These are phyloP conservation scores for Leucoagaricus sp. DNA, from an alignment of 1,284 basidiomycete genomes.

Conservation along the genomic window DNA sequence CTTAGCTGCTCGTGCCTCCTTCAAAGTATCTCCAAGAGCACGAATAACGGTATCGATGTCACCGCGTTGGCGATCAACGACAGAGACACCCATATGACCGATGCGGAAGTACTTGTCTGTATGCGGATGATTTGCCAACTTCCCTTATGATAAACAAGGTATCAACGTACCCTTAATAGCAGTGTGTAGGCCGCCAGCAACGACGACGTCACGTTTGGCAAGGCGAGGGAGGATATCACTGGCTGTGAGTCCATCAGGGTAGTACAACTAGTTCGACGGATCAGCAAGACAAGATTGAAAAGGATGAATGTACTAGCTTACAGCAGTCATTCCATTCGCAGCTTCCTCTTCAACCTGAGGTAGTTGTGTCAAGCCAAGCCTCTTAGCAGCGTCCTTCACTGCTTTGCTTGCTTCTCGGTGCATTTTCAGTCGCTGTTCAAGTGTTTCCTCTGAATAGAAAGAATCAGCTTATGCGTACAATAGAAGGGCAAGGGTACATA, in stretches of 20 bases:
- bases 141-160: slow-evolving; percentile 16
- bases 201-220: slow-evolving; percentile 71
- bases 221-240: slow-evolving; percentile 77
- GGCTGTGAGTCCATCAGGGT: slow-evolving; percentile 75
- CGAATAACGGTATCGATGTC: slow-evolving; percentile 80
- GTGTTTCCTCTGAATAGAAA: slow-evolving; percentile 25
- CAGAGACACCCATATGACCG: slow-evolving; percentile 93
- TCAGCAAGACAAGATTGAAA: slow-evolving; percentile 11
- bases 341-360: slow-evolving; percentile 62
- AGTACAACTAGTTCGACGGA: slow-evolving; percentile 56
- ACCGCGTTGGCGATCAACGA: slow-evolving; percentile 64
- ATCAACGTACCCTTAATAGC: slow-evolving; percentile 74
- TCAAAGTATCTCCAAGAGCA: slow-evolving; percentile 62
- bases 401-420: slow-evolving; percentile 77
- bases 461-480: not conserved
- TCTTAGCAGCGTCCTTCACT: slow-evolving; percentile 71
- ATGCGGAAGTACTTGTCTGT: slow-evolving; percentile 82
- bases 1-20: slow-evolving; percentile 43
- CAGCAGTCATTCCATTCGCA: slow-evolving; percentile 95
- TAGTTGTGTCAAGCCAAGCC: slow-evolving; percentile 77
- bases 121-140: slow-evolving; percentile 14
- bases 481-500: slow-evolving; percentile 41
- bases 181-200: slow-evolving; percentile 90
- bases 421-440: slow-evolving; percentile 79
- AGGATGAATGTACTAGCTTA: slow-evolving; percentile 34